phyloP scores from a whole-genome alignment of 768 basidiomycete species.

The Cystofilobasidium ferigula region DNA sequence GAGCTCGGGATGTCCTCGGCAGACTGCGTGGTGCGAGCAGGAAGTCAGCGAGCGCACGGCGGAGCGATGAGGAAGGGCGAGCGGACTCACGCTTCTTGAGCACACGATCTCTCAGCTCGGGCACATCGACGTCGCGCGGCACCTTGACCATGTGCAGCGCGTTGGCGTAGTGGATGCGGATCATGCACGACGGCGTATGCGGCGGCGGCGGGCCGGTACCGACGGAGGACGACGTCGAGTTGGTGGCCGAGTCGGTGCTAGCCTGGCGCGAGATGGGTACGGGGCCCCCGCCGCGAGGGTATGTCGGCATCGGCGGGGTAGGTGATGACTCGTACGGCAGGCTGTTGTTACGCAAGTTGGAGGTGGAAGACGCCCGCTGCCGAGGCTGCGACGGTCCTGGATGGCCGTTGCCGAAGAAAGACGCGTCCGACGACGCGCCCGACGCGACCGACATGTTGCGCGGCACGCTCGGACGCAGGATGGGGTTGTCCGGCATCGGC shows the following conservation, averaged over 20 bases:
- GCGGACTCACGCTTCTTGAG: conserved; percentile 19
- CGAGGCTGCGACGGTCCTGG: conserved; percentile 4
- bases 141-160: conserved; percentile 15
- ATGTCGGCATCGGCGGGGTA: neutral
- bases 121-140: neutral
- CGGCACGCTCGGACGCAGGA: conserved; percentile 3
- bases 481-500: neutral
- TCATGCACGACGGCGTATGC: conserved; percentile 2
- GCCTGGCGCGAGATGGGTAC: conserved; percentile 18
- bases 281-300: neutral
- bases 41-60: neutral
- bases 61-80: neutral
- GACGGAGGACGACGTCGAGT: neutral
- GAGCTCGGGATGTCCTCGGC: conserved; percentile 16
- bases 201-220: neutral
- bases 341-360: conserved; percentile 17
- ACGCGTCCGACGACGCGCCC: conserved; percentile 12
- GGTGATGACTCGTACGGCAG: conserved; percentile 16
- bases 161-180: conserved; percentile 25
- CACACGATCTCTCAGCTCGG: conserved; percentile 11
- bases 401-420: neutral
- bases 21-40: conserved; percentile 4
- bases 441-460: conserved; percentile 22
- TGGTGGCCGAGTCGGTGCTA: conserved; percentile 18
- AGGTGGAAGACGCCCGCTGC: conserved; percentile 4